These are phyloP conservation scores for Chaetomium fimeti DNA, from an alignment of 495 filamentous ascomycete species.

Conservation along the genomic window DNA sequence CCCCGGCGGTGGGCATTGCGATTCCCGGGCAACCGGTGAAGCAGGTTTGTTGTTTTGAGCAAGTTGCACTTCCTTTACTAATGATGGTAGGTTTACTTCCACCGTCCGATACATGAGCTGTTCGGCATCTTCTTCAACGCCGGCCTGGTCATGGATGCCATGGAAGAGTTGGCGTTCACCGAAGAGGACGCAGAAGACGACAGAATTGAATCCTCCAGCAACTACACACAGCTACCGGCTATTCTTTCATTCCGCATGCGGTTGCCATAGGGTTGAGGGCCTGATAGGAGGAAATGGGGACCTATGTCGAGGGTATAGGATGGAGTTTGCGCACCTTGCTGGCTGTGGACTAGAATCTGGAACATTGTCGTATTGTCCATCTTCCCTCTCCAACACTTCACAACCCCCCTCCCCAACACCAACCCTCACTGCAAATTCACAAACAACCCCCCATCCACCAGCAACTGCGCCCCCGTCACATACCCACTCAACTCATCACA, in stretches of 20 bases:
- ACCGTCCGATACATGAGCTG: constrained; percentile 44
- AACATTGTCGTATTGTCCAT: too few relatives aligned
- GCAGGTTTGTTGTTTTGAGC: constrained; percentile 30
- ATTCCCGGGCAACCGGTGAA: constrained; percentile 32
- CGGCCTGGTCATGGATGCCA: constrained; percentile 42
- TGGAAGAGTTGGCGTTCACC: constrained; percentile 45
- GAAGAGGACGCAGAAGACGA: constrained; percentile 24
- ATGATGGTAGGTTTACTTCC: constrained; percentile 39
- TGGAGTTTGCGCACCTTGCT: too few relatives aligned
- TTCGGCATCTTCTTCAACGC: constrained; percentile 40
- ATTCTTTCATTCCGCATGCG: constrained; percentile 41
- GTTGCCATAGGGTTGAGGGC: neutral
- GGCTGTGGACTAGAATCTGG: too few relatives aligned
- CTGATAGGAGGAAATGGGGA: too few relatives aligned
- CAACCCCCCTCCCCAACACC: neutral
- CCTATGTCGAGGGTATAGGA: too few relatives aligned
- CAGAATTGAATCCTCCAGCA: constrained; percentile 33
- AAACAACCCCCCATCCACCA: constrained; percentile 80
- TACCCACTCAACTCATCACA: constrained; percentile 74
- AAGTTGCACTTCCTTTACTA: neutral
- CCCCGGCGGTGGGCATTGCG: constrained; percentile 38
- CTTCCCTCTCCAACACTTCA: too few relatives aligned
- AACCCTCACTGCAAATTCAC: constrained; percentile 53
- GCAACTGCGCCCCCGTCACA: constrained; percentile 77
- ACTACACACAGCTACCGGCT: constrained; percentile 41